A percentile compares a stretch with the other conserved stretches of the same genome.
phyloP scores from a whole-genome alignment of 257 asterid species.

The Leptodermis oblonga region DNA sequence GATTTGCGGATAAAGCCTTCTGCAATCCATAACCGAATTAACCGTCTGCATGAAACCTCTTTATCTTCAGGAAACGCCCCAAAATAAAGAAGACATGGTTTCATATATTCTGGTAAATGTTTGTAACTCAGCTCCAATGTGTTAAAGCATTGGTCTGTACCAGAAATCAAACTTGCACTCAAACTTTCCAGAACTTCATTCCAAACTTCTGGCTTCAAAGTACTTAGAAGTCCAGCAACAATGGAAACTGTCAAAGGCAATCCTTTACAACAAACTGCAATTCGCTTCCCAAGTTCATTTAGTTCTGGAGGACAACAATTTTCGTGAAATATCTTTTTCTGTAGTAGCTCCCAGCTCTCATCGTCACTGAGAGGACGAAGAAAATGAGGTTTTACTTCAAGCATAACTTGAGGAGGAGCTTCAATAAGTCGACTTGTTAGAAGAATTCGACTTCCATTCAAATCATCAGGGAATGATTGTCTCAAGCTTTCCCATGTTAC shows the following conservation, averaged over 20 bases:
- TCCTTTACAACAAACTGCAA: not conserved
- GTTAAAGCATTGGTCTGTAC: not conserved
- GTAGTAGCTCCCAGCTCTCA: not conserved
- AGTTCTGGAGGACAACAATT: not conserved
- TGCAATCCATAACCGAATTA: slow-evolving; percentile 1
- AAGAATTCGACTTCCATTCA: not conserved
- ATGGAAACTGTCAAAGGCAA: not conserved
- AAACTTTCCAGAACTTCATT: not conserved
- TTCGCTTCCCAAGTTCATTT: not conserved
- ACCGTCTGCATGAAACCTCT: not conserved
- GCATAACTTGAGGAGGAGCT: not conserved
- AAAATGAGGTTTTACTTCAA: not conserved
- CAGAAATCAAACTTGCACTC: not conserved
- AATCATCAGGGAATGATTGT: not conserved
- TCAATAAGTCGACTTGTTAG: not conserved
- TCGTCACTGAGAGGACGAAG: not conserved
- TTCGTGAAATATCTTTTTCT: not conserved
- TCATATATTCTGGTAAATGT: not conserved
- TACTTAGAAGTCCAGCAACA: not conserved
- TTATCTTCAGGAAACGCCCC: not conserved
- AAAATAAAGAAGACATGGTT: not conserved
- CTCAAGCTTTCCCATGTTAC: not conserved
- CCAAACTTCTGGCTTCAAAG: not conserved
- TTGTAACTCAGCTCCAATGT: not conserved
- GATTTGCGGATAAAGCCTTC: not conserved